phyloP scores from a whole-genome alignment of 176 grass and related monocot genomes.

The Ampelocalamus luodianensis region DNA sequence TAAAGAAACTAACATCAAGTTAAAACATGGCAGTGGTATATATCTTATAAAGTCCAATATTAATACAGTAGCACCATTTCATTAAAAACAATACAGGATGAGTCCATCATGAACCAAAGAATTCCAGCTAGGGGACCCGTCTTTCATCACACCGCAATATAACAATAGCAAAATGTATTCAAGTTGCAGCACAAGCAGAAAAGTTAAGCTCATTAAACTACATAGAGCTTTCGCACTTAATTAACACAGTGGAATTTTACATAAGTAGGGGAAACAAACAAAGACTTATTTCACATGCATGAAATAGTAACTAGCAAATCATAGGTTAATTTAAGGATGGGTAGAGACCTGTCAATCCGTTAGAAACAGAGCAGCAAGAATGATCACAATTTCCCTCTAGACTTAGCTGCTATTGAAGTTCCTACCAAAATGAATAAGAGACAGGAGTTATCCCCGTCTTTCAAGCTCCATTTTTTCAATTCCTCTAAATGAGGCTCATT shows the following conservation, averaged over 20 bases:
- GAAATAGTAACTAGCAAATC: conserved; percentile 26
- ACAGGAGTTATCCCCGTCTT: conserved; percentile 45
- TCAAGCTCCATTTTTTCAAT: not conserved
- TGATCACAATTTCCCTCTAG: conserved; percentile 20
- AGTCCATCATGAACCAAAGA: no score
- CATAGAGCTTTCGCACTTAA: not conserved
- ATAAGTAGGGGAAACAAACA: not conserved
- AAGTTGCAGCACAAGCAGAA: not conserved
- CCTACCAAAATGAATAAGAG: conserved; percentile 43
- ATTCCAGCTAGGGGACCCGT: no score
- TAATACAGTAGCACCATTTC: not conserved
- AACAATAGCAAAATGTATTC: not conserved
- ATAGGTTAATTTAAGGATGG: conserved; percentile 5
- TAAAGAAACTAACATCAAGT: not conserved
- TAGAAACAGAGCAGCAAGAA: conserved; percentile 37
- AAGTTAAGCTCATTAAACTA: not conserved
- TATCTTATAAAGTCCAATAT: not conserved
- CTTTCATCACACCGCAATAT: not conserved
- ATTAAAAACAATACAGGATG: not conserved
- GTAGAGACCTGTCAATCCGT: conserved; percentile 20
- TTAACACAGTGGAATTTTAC: not conserved
- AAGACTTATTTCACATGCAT: conserved; percentile 4
- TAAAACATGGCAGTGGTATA: not conserved
- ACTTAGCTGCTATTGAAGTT: conserved; percentile 30
- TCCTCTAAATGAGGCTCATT: not conserved